phyloP scores from a whole-genome alignment of 192 early-diverging fungal genomes.

The Entophlyctis luteolus region DNA sequence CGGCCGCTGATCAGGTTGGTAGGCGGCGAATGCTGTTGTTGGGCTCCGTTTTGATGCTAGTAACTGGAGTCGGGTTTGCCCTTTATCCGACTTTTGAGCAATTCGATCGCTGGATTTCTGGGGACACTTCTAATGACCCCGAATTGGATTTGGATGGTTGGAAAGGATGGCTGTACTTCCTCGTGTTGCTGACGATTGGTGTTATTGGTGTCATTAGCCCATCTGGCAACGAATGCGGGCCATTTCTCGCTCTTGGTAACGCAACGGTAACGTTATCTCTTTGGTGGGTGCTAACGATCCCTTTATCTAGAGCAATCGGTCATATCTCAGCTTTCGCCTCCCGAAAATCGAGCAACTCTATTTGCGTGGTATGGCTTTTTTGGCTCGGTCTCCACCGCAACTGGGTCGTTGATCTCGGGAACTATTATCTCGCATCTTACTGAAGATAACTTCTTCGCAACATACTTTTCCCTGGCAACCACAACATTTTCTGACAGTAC shows the following conservation, averaged over 20 bases:
- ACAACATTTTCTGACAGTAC: background rate
- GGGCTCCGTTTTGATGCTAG: conserved; percentile 19
- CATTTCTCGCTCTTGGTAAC: background rate
- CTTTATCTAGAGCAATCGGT: conserved; percentile 25
- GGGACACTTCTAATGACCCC: background rate
- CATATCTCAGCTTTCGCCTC: background rate
- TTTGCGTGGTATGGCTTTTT: conserved; percentile 23
- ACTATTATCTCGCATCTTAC: background rate
- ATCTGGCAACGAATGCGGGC: conserved; percentile 12
- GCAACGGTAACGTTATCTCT: background rate
- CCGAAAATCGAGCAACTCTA: background rate
- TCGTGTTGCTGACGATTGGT: conserved; percentile 1
- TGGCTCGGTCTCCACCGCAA: conserved; percentile 21
- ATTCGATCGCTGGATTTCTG: background rate
- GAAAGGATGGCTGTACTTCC: conserved; percentile 12
- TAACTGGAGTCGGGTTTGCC: conserved; percentile 19
- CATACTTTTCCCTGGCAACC: background rate
- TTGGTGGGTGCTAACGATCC: conserved; percentile 17
- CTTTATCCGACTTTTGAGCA: background rate
- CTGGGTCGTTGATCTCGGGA: conserved; percentile 18
- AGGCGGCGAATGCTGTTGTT: conserved; percentile 19
- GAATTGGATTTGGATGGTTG: background rate
- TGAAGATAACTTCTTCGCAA: background rate
- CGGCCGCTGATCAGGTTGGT: conserved; percentile 22
- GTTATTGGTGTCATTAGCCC: conserved; percentile 19